Base-by-base conservation (phyloP, 768 basidiomycete genomes). In the Candolleomyces efflorescens region DNA sequence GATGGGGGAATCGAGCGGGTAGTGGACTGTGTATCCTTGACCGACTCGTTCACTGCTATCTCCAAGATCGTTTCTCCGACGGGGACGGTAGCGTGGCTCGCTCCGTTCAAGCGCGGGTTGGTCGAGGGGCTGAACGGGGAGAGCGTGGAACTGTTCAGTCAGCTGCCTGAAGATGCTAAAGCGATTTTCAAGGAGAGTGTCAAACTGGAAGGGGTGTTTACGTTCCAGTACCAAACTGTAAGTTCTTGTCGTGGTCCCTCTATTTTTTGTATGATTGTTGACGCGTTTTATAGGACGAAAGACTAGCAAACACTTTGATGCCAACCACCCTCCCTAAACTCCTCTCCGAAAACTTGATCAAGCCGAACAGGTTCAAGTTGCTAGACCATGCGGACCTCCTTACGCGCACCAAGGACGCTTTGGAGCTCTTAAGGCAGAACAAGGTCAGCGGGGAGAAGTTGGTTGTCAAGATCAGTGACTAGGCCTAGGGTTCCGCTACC, bases 401-500 rank as follows among this genome's bases (percentile, higher is more conserved):
- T 53, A 74, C 78, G 27, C 70, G 81, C 23, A 74, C 76, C 0
- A 69, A 65, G 15, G 62, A 57, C n/a, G 82, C 77, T 0, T 62
- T 82, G 43, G 74, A 79, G 50, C 60, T 82, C 39, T 58, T 82
- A 44, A 73, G 79, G 50, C 71, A 75, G 36, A 80, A 80, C 59
- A 73, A 77, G 64, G 65, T 81, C 45, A 80, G 76, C 39, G 80
- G 80, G 22, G 78, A 81, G 66, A 83, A 82, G 56, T 70, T 80
- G 1, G 65, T 82, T 1, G 71, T 82, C 0, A 75, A 76, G 59
- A 64, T 78, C 12, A 7, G 18, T 18, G 13, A 46, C 13, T 54
- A 22, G 48, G n/a, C n/a, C n/a, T 50, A 43, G 3, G 41, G 17
- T 43, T 39, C 9, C 17, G 17, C 17, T 39, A 39, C 17, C 9